Evolutionary conservation across 805 yeast species (phyloP).

Genomic region (Ogataea paradorogensis): DNA sequence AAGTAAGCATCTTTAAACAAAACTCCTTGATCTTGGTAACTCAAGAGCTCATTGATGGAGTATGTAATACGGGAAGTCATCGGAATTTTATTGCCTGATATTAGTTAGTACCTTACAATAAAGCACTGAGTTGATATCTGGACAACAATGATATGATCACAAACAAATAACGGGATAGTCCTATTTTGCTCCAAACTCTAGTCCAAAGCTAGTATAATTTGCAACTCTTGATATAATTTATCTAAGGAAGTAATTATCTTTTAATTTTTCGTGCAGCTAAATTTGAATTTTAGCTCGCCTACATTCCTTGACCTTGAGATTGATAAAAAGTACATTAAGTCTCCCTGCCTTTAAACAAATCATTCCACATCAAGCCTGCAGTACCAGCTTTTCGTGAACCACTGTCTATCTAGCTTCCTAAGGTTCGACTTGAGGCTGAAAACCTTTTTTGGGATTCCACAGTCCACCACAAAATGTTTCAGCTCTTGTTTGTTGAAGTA

Average conservation of each 20-base stretch:
- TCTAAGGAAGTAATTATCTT: too few species aligned
- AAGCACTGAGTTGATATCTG: too few species aligned
- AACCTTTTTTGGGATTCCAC: conserved; percentile 64
- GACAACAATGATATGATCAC: too few species aligned
- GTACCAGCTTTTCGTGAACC: conserved; percentile 28
- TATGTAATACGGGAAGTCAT: conserved; percentile 17
- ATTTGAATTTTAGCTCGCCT: too few species aligned
- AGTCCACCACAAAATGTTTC: conserved; percentile 61
- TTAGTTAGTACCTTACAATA: not conserved
- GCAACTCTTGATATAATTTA: too few species aligned
- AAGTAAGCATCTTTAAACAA: conserved; percentile 18
- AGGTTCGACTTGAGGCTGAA: conserved; percentile 40
- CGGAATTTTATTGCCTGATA: not conserved
- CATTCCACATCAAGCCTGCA: conserved; percentile 22
- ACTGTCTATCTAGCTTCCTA: conserved; percentile 44
- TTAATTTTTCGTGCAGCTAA: too few species aligned
- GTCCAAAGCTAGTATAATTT: too few species aligned
- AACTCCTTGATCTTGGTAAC: conserved; percentile 13
- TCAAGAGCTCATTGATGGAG: conserved; percentile 18
- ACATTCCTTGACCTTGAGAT: too few species aligned
- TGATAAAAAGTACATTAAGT: too few species aligned
- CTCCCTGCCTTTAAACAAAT: not conserved
- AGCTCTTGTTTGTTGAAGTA: conserved; percentile 46
- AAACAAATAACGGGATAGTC: too few species aligned
- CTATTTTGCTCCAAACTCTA: too few species aligned